Evolutionary conservation across 148 eudicot species (phyloP).

Genomic region (Rhododendron vialii): DNA sequence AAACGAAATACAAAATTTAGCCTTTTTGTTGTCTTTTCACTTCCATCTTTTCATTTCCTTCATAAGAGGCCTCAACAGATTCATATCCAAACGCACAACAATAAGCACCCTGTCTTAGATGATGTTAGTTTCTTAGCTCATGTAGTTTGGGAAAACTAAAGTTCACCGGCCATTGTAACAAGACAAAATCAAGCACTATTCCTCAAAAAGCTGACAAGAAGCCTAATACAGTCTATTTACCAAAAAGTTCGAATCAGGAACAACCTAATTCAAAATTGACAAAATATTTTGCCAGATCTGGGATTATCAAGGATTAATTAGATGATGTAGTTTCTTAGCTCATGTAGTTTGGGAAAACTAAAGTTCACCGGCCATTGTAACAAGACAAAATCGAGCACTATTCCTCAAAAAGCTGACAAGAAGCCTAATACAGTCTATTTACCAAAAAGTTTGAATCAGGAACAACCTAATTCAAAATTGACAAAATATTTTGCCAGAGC

Average conservation of each 20-base stretch:
- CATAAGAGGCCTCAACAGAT: no score
- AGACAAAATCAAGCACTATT: neutral
- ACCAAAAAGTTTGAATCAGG: neutral
- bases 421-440: neutral
- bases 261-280: no score
- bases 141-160: neutral
- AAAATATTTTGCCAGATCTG: no score
- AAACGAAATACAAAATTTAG: no score
- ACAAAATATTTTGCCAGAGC: no score
- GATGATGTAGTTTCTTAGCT: neutral
- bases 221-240: neutral
- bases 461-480: no score
- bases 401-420: neutral
- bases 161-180: neutral
- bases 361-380: neutral
- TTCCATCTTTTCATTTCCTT: neutral
- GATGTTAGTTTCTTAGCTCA: neutral
- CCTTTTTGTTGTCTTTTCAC: neutral
- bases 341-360: neutral
- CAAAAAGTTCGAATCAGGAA: neutral
- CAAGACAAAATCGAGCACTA: neutral
- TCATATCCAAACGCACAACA: no score
- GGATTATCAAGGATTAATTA: no score
- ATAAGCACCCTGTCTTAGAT: no score
- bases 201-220: neutral